phyloP scores from a whole-genome alignment of 352 stramenopile species.

The Pythium insidiosum region DNA sequence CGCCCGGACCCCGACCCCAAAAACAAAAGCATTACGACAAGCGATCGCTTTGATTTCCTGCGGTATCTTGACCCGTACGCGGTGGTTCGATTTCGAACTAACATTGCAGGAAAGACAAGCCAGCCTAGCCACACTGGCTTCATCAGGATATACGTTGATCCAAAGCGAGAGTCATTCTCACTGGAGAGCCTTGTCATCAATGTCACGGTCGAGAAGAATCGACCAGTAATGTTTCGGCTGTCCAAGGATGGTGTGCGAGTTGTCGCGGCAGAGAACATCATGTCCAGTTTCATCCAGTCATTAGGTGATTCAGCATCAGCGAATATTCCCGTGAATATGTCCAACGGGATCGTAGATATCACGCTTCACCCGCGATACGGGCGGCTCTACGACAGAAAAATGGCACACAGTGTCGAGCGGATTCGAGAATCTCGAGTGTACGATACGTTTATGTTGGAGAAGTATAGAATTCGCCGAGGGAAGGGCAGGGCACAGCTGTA shows the following conservation, averaged over 20 bases:
- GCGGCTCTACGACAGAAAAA: conserved; percentile 44
- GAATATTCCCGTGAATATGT: too few relatives aligned
- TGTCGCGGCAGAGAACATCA: too few relatives aligned
- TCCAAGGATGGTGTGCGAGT: too few relatives aligned
- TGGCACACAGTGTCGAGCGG: conserved; percentile 9
- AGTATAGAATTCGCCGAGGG: conserved; percentile 17
- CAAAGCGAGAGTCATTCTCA: too few relatives aligned
- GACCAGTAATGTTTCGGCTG: too few relatives aligned
- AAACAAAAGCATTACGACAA: conserved; percentile 32
- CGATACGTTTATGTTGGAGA: conserved; percentile 15
- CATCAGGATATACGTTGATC: conserved; percentile 51
- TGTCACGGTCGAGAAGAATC: too few relatives aligned
- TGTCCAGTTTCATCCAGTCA: too few relatives aligned
- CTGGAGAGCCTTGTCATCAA: too few relatives aligned
- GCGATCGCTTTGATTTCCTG: background rate
- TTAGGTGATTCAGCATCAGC: too few relatives aligned
- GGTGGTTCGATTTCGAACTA: conserved; percentile 13
- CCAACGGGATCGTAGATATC: too few relatives aligned
- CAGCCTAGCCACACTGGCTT: conserved; percentile 16
- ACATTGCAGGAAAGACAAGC: conserved; percentile 17
- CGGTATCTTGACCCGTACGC: conserved; percentile 5
- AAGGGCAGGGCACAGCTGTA: conserved; percentile 17
- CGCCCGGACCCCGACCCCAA: conserved; percentile 28
- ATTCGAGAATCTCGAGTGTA: conserved; percentile 1
- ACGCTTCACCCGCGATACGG: conserved; percentile 40